These are phyloP conservation scores for Gaeumannomyces sp. DNA, from an alignment of 2,329 filamentous ascomycete species.

Conservation along the genomic window DNA sequence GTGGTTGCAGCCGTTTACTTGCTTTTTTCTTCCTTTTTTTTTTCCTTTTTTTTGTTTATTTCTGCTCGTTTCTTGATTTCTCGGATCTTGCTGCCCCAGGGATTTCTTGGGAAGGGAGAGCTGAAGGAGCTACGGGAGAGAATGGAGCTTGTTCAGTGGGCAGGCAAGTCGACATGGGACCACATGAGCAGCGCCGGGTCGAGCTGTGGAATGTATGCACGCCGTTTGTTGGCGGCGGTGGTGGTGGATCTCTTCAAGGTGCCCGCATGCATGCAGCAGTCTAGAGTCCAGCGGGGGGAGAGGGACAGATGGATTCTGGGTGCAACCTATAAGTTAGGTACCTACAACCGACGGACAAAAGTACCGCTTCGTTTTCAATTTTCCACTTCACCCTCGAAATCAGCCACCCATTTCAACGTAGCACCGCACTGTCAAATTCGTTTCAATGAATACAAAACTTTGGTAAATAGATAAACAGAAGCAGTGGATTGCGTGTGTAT, in stretches of 20 bases:
- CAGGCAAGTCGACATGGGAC: neutral
- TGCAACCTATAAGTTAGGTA: too few species aligned
- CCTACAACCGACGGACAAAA: too few species aligned
- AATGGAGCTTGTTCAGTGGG: neutral
- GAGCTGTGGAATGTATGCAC: neutral
- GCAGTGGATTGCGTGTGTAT: too few species aligned
- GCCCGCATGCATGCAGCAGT: neutral
- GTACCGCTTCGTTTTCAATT: too few species aligned
- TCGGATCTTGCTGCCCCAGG: neutral
- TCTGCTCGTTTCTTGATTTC: neutral
- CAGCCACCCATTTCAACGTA: too few species aligned
- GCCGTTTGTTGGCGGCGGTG: neutral
- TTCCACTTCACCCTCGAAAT: too few species aligned
- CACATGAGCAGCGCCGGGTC: too few species aligned
- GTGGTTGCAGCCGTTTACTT: conserved; percentile 7
- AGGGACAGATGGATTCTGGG: neutral
- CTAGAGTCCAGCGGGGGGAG: neutral
- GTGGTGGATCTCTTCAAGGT: neutral
- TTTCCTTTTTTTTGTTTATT: neutral
- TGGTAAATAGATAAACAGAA: too few species aligned
- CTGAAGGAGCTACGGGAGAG: neutral
- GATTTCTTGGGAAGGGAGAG: neutral
- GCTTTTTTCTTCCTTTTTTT: conserved; percentile 5
- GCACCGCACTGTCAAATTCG: too few species aligned
- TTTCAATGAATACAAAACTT: too few species aligned